Base-by-base conservation (phyloP, 768 basidiomycete genomes). In the Boletus eberwhitei region DNA sequence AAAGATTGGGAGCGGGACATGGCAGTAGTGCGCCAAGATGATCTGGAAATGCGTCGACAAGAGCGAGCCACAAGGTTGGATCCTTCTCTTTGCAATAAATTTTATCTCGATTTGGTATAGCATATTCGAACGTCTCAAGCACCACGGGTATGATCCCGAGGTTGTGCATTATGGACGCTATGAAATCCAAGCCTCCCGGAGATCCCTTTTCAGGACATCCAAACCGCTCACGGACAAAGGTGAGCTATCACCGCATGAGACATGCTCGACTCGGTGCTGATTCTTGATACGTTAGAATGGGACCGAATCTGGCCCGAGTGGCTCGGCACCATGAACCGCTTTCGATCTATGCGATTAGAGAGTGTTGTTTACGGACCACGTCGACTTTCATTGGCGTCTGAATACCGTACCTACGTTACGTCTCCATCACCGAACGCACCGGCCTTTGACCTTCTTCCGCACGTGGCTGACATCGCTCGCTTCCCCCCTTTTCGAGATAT, bases 391-490 rank as follows among this genome's bases (percentile, higher is more conserved):
- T n/a, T 63, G 38, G 37, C 4, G 8, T 1, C 3, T 12, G 38
- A 29, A 54, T 62, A 62, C 36, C 4, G 34, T 0, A 4, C 1
- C 0, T 55, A 58, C 12, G 19, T 61, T 42, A 12, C 19, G 3
- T 3, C 0, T 22, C 31, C 22, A 24, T 31, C 36, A 19, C 31
- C 4, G 2, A 11, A 35, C 5, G 11, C 13, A 38, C 47, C 46
- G 24, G n/a, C 32, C 1, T 55, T 52, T 3, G 50, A 39, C 17
- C 48, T 60, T 12, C 50, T 60, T 35, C 61, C 62, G 24, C 45
- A 55, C 4, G 42, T 50, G 13, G n/a, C 12, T 24, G 62, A 59
- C 12, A 9, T 61, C 11, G 52, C 41, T 5, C 4, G 22, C 11
- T 52, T 62, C 14, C 32, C 34, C 0, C 52, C 54, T 13, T 63